A percentile compares a stretch with the other conserved stretches of the same genome.
These are phyloP conservation scores for Coemansia erecta DNA, from an alignment of 192 early-diverging fungal genomes.

Conservation along the genomic window DNA sequence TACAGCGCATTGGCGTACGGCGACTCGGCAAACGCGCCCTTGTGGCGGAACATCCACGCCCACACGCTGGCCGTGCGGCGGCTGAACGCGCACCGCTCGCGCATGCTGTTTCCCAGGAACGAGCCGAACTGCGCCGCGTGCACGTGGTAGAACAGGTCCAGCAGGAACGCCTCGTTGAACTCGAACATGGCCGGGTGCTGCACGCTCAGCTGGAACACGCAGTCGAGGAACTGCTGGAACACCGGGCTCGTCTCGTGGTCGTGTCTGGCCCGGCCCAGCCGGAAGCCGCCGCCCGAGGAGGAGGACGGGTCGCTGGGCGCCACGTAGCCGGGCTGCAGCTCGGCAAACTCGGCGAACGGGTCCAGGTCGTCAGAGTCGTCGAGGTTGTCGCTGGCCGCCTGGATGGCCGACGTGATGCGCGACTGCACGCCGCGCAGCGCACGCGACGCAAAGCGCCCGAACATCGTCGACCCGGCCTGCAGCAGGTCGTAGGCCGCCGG, in stretches of 20 bases:
- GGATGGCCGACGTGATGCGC: conserved; percentile 46
- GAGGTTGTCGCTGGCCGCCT: conserved; percentile 39
- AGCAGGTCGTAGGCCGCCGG: conserved; percentile 24
- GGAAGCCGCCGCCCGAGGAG: conserved; percentile 17
- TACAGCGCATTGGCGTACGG: conserved; percentile 29
- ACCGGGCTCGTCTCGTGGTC: conserved; percentile 87
- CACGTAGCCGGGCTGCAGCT: conserved; percentile 39
- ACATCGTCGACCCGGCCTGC: conserved; percentile 35
- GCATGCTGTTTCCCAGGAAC: conserved; percentile 88
- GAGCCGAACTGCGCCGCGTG: conserved; percentile 94
- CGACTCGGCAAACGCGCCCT: background rate
- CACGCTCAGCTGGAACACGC: conserved; percentile 87
- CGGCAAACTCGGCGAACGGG: conserved; percentile 32
- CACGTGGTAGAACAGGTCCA: conserved; percentile 78
- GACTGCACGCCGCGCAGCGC: conserved; percentile 43
- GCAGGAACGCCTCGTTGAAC: conserved; percentile 82
- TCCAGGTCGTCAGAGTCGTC: conserved; percentile 38
- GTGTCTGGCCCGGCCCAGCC: conserved; percentile 48
- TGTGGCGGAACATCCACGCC: conserved; percentile 63
- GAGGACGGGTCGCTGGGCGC: background rate
- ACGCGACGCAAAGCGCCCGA: conserved; percentile 44
- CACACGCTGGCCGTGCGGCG: conserved; percentile 68
- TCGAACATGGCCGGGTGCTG: conserved; percentile 91
- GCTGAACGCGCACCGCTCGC: conserved; percentile 59
- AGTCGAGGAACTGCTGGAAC: conserved; percentile 97